Base-by-base conservation (phyloP, 176 grass and related monocot species). In the Rhipidocladum racemiflorum region DNA sequence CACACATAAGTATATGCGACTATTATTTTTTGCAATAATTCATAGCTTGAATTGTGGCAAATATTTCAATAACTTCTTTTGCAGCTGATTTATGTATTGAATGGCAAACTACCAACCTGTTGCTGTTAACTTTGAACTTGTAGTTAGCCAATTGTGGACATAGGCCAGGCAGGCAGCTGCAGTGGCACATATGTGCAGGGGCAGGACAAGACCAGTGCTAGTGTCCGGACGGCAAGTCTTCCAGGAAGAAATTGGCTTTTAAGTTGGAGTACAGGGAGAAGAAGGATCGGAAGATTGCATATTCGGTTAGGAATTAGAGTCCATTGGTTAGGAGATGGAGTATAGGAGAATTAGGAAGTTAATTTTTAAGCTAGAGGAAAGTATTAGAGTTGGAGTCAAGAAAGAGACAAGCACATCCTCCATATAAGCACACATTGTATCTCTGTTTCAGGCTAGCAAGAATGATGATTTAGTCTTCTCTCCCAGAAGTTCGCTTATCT, bases 11-110 rank as follows among this genome's bases (percentile, higher is more conserved):
- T 72, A 61, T 42, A 42, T 60, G 12, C 13, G 20, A 29, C 49
- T 46, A 29, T 42, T 35, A 25, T 3, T 79, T 61, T 75, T 75
- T 81, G 49, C 21, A 81, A 75, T 65, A 35, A 43, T 35, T 65
- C 35, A 17, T 60, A 69, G 17, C 71, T 69, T 10, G 4, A 64
- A 16, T 61, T 86, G 62, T 21, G 9, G 63, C 8, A 34, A 59
- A 45, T 74, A 56, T 46, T 8, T 10, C 9, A 23, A n/a, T 55
- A 23, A 55, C 21, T 55, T 55, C 53, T 55, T 55, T 55, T 55
- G 53, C 53, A 55, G 21, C 53, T 55, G 20, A 55, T n/a, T n/a
- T 23, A 55, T 55, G 21, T 55, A 55, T 55, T 55, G 53, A 55
- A 23, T 55, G 53, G 20, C 53, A 55, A 55, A 23, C 53, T n/a